phyloP scores from a whole-genome alignment of 2,329 filamentous ascomycete genomes.

The Hymenoscyphus linearis region DNA sequence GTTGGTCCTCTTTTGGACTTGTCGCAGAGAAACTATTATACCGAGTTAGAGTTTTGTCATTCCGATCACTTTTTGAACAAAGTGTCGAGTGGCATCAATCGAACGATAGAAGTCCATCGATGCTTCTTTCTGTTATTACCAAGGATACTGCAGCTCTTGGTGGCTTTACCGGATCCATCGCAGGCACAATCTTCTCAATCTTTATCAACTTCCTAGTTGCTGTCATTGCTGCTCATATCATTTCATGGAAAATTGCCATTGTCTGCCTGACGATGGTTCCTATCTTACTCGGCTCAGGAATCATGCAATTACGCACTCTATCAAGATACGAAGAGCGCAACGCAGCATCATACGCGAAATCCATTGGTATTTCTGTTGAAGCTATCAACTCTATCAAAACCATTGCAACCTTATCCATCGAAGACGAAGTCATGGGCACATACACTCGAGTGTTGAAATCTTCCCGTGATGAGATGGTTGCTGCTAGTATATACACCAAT shows the following conservation, averaged over 20 bases:
- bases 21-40: constrained; percentile 61
- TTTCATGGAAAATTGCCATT: constrained; percentile 71
- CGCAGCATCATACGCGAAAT: constrained; percentile 57
- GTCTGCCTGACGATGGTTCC: constrained; percentile 39
- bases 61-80: constrained; percentile 60
- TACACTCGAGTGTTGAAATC: constrained; percentile 48
- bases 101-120: constrained; percentile 53
- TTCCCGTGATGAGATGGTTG: constrained; percentile 49
- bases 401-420: constrained; percentile 49
- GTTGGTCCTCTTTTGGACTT: constrained; percentile 48
- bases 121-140: constrained; percentile 64
- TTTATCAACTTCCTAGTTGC: constrained; percentile 62
- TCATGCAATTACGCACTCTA: constrained; percentile 57
- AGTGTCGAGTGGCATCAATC: constrained; percentile 69
- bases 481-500: constrained; percentile 32
- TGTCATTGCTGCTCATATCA: constrained; percentile 62
- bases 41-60: constrained; percentile 44
- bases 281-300: constrained; percentile 50
- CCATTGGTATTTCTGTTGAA: constrained; percentile 54
- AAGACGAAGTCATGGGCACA: constrained; percentile 47
- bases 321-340: constrained; percentile 58
- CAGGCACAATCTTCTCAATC: constrained; percentile 64
- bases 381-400: constrained; percentile 62
- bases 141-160: constrained; percentile 62
- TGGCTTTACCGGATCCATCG: constrained; percentile 63